These are phyloP conservation scores for Flaveria ramosissima DNA, from an alignment of 129 eudicot genomes.

Conservation along the genomic window DNA sequence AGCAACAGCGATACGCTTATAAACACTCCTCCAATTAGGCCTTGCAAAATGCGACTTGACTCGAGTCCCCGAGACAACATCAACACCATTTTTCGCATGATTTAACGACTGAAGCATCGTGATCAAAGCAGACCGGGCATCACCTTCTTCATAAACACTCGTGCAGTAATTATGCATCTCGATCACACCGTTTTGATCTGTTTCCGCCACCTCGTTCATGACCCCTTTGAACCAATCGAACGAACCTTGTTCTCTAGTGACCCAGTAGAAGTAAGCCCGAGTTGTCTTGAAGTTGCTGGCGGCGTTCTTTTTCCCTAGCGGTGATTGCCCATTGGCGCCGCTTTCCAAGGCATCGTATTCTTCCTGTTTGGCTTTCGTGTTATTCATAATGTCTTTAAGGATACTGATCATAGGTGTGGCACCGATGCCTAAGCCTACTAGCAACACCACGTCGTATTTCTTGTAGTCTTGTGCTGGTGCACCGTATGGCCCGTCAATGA, in stretches of 20 bases:
- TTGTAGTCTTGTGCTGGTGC: constrained; percentile 54
- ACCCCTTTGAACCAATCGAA: constrained; percentile 64
- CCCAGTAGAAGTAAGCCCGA: constrained; percentile 64
- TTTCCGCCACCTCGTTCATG: constrained; percentile 47
- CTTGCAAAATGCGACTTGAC: constrained; percentile 35
- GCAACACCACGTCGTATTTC: constrained; percentile 42
- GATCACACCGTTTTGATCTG: constrained; percentile 10
- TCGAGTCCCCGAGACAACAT: constrained; percentile 31
- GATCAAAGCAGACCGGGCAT: constrained; percentile 58
- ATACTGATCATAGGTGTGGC: constrained; percentile 64
- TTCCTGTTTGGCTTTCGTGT: constrained; percentile 36
- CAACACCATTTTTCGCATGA: constrained; percentile 68
- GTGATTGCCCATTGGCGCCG: not conserved
- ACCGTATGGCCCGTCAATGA: constrained; percentile 62
- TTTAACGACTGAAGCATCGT: constrained; percentile 52
- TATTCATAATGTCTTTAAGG: constrained; percentile 53
- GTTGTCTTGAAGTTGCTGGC: constrained; percentile 17
- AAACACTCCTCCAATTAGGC: constrained; percentile 51
- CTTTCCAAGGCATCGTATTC: constrained; percentile 14
- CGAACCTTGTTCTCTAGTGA: constrained; percentile 57
- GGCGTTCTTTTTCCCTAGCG: constrained; percentile 9
- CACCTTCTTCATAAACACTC: constrained; percentile 65
- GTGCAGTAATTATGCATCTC: constrained; percentile 51
- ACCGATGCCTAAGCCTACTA: constrained; percentile 60
- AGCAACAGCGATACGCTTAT: constrained; percentile 44